phyloP scores from a whole-genome alignment of 768 basidiomycete species.

The Russula griseocarnosa region DNA sequence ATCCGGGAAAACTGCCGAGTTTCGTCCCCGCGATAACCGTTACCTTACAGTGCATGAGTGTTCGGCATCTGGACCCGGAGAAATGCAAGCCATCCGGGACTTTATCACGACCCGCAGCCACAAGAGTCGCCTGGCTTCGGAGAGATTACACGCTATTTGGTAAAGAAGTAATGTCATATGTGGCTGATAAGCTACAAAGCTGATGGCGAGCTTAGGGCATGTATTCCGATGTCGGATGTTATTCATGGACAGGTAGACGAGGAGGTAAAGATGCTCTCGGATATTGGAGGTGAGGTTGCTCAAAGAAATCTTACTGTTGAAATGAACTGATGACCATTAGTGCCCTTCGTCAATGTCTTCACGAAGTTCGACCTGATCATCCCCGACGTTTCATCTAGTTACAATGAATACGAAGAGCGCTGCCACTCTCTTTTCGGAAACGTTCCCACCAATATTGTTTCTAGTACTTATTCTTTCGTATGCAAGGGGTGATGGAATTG shows the following conservation, averaged over 20 bases:
- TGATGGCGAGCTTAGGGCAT: conserved; percentile 10
- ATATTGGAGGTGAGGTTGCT: conserved; percentile 6
- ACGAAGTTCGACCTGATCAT: conserved; percentile 4
- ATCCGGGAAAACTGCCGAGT: neutral
- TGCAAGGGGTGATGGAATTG: no score
- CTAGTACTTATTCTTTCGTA: neutral
- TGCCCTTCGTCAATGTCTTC: conserved; percentile 10
- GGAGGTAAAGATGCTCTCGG: neutral
- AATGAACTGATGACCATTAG: neutral
- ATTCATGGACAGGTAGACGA: neutral
- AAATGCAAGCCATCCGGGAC: neutral
- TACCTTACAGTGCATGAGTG: conserved; percentile 2
- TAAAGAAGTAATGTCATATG: neutral
- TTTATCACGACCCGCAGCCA: neutral
- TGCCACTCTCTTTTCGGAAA: neutral
- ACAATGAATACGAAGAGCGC: neutral
- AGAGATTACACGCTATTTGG: conserved; percentile 21
- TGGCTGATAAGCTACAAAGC: neutral
- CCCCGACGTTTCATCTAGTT: neutral
- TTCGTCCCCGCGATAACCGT: neutral
- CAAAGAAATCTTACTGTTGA: neutral
- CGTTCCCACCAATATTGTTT: neutral
- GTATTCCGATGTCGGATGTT: conserved; percentile 3
- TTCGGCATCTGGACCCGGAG: neutral
- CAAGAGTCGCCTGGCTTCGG: neutral